Percentiles rank a stretch among this genome's conserved stretches.
Evolutionary conservation across 345 rosid species (phyloP).

Genomic region (Moricandia arvensis): DNA sequence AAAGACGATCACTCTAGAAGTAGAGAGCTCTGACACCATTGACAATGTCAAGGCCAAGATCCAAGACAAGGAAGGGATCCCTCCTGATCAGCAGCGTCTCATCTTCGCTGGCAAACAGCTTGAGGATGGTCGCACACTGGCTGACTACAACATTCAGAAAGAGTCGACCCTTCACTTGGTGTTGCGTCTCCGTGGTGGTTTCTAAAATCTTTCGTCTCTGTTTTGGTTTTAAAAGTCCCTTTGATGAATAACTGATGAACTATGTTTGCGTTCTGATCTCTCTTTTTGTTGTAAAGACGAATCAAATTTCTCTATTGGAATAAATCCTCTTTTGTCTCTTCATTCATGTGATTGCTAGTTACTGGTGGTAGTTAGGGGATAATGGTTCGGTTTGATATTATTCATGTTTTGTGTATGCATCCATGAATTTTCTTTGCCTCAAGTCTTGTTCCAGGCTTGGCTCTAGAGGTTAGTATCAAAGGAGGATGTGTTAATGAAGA

Average conservation of each 20-base stretch:
- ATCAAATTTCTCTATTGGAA: neutral
- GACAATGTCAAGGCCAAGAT: too few species aligned
- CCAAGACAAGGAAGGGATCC: too few species aligned
- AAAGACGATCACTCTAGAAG: too few species aligned
- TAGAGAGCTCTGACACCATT: too few species aligned
- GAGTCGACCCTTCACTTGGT: constrained; percentile 1
- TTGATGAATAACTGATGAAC: neutral
- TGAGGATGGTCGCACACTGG: too few species aligned
- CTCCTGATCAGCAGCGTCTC: too few species aligned
- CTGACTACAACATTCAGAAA: neutral
- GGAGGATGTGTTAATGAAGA: too few species aligned
- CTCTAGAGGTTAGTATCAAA: too few species aligned
- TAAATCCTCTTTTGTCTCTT: neutral
- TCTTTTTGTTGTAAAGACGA: neutral
- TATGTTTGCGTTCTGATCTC: neutral
- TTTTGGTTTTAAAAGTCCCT: neutral
- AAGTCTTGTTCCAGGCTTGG: neutral
- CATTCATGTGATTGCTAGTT: neutral
- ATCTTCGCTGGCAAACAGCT: too few species aligned
- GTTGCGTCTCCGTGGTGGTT: neutral
- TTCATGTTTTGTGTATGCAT: neutral
- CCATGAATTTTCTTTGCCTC: neutral
- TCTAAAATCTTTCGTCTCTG: too few species aligned
- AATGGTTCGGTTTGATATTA: neutral
- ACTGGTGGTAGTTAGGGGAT: neutral